Evolutionary conservation across 1,139 yeast genomes (phyloP), one percentile per base, ranked within the genome.

Genomic region (Zygosaccharomyces sapae): DNA sequence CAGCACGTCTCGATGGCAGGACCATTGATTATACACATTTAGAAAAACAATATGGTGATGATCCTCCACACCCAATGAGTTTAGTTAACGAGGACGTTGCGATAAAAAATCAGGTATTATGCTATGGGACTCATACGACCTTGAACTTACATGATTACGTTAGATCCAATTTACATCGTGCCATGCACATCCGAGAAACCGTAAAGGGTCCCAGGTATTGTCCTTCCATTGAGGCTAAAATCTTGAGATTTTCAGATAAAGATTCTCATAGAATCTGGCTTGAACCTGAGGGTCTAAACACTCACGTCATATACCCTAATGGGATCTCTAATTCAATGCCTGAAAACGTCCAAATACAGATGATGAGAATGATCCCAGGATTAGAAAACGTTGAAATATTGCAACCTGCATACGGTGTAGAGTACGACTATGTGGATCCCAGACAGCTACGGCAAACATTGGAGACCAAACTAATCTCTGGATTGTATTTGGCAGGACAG

Each of bases 291-390:
- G 98, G 98, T 0, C 70, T 89, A 19, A 84, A 86, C 58, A 79
- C 94, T 0, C 85, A 88, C 60, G 71, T 87, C 24, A 84, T 92
- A 3, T 94, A 94, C 61, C 99, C 99, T 0, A 92, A 92, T 61
- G 99, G 99, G 12, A 88, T 94, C 22, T 86, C 96, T 3, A 86
- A 92, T 59, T 89, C 98, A 0, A 86, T 94, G 95, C 98, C 98
- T 0, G 92, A 81, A 33, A 97, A 92, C 16, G 83, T 92, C 25
- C 98, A 94, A 66, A 76, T 75, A 31, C 72, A 77, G 54, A 77
- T 90, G 74, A 78, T 94, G 44, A 73, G 74, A 49, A 70, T 88
- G 70, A 86, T 94, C 58, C 86, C 89, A 1, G 99, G 99, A 0
- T 77, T 95, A 48, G 96, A 88, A 58, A 81, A 87, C 57, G 97